These are phyloP conservation scores for Protomyces lactucae-debilis DNA, from an alignment of 1,139 yeast species.

Conservation along the genomic window DNA sequence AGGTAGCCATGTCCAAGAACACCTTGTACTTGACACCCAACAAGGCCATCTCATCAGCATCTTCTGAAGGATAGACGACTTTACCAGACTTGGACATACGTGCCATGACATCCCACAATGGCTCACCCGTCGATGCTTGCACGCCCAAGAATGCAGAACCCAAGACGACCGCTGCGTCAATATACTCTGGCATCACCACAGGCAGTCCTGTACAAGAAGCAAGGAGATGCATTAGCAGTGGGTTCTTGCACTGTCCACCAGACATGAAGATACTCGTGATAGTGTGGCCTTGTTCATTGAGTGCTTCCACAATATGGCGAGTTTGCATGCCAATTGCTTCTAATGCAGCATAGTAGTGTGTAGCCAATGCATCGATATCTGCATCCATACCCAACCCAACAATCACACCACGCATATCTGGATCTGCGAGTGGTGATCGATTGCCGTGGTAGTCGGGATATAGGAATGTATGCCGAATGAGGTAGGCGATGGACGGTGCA, in stretches of 20 bases:
- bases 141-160: conserved; percentile 95
- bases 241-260: conserved; percentile 96
- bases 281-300: conserved; percentile 73
- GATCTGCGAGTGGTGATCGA: conserved; percentile 93
- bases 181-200: conserved; percentile 86
- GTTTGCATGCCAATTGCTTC: conserved; percentile 98
- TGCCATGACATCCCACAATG: conserved; percentile 81
- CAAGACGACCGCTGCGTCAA: conserved; percentile 93
- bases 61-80: conserved; percentile 63
- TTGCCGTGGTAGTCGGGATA: conserved; percentile 97
- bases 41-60: conserved; percentile 62
- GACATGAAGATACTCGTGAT: conserved; percentile 77
- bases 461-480: conserved; percentile 80
- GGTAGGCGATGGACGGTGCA: conserved; percentile 66
- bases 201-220: conserved; percentile 93
- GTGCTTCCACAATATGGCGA: conserved; percentile 82
- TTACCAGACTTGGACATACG: conserved; percentile 77
- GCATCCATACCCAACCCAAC: conserved; percentile 91
- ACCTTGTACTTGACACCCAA: conserved; percentile 73
- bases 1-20: conserved; percentile 77
- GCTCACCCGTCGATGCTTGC: conserved; percentile 57
- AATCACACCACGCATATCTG: conserved; percentile 86
- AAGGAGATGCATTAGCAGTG: conserved; percentile 75
- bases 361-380: conserved; percentile 75
- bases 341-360: conserved; percentile 85